Conservation (phyloP, 2,329 filamentous ascomycete genomes). For the Fusarium temperatum region DNA sequence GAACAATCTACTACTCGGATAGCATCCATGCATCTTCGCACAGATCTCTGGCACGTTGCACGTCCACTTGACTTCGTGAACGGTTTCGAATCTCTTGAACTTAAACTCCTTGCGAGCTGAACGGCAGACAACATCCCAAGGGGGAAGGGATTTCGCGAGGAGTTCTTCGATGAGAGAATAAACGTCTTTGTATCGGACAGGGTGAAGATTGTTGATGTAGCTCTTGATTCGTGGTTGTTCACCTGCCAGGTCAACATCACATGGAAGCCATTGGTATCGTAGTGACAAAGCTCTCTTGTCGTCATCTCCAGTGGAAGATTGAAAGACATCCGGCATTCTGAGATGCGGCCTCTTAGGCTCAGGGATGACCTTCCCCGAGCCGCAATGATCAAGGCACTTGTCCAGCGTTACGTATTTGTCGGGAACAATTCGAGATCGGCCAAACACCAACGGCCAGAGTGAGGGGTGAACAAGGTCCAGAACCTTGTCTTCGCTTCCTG, state of each 20-base stretch:
- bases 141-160: constrained; percentile 52
- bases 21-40: not conserved
- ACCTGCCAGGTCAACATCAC: not conserved
- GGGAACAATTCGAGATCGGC: constrained; percentile 46
- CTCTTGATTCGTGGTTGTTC: constrained; percentile 49
- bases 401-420: constrained; percentile 40
- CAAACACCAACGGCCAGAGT: constrained; percentile 32
- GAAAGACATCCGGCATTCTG: not conserved
- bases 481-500: not conserved
- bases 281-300: not conserved
- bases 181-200: constrained; percentile 47
- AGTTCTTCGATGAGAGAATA: constrained; percentile 55
- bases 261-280: not conserved
- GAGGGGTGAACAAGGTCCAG: constrained; percentile 27
- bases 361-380: not conserved
- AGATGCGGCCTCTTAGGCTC: not conserved
- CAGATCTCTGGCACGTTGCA: constrained; percentile 38
- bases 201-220: constrained; percentile 65
- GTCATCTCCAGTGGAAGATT: not conserved
- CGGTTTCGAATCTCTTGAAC: not conserved
- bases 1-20: not conserved
- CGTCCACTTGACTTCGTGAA: constrained; percentile 29
- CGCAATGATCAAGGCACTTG: not conserved
- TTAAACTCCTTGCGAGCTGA: not conserved
- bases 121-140: constrained; percentile 54